Evolutionary conservation across 1,139 yeast species (phyloP).

Genomic region (Magnusiomyces tetraspermus): DNA sequence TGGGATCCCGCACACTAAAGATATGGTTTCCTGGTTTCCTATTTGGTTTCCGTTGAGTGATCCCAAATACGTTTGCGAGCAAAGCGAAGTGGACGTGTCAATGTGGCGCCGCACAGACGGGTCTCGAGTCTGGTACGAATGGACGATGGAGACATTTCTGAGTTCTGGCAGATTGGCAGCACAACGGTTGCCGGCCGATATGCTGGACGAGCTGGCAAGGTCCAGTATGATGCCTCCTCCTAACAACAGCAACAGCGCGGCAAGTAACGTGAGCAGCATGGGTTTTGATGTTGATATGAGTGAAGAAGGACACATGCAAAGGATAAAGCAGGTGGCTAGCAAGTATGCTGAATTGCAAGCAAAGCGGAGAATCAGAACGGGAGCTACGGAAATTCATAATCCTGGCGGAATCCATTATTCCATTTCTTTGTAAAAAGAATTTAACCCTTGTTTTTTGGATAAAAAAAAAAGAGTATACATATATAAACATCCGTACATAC

Average conservation of each 20-base stretch:
- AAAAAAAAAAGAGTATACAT: too few species aligned
- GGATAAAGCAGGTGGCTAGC: neutral
- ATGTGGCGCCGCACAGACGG: constrained; percentile 38
- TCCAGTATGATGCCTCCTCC: neutral
- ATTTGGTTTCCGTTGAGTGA: constrained; percentile 57
- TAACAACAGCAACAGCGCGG: constrained; percentile 7
- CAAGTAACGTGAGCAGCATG: neutral
- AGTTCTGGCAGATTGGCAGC: constrained; percentile 1
- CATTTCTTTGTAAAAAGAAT: too few species aligned
- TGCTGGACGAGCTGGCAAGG: neutral
- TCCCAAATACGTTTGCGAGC: constrained; percentile 44
- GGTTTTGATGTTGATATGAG: neutral
- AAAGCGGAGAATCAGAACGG: constrained; percentile 19
- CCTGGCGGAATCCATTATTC: constrained; percentile 21
- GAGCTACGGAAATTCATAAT: constrained; percentile 23
- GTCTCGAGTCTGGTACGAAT: constrained; percentile 59
- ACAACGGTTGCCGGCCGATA: neutral
- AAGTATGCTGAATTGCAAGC: constrained; percentile 4
- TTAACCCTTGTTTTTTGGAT: too few species aligned
- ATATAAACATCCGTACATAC: too few species aligned
- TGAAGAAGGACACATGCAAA: constrained; percentile 3
- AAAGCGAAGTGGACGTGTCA: constrained; percentile 43
- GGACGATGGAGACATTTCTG: constrained; percentile 51
- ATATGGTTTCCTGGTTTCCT: constrained; percentile 62
- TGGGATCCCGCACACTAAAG: constrained; percentile 37